phyloP scores from a whole-genome alignment of 257 asterid genomes.

The Galeopsis tetrahit region DNA sequence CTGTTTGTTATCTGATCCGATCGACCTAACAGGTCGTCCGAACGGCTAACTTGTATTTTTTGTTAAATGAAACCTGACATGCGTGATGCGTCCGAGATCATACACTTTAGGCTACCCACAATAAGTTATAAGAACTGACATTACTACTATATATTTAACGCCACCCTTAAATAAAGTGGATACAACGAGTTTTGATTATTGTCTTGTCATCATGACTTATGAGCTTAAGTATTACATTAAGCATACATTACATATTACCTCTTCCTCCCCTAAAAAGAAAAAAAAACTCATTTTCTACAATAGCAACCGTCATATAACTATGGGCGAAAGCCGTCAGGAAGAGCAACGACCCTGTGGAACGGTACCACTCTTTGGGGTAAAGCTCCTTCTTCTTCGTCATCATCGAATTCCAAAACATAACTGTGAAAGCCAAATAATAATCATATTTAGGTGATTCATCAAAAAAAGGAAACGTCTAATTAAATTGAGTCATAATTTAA shows the following conservation, averaged over 20 bases:
- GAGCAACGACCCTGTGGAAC: conserved; percentile 87
- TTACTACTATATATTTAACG: background rate
- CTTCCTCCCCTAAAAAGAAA: background rate
- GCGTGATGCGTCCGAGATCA: no score
- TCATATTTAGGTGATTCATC: background rate
- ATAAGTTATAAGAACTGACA: no score
- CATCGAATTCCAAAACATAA: conserved; percentile 86
- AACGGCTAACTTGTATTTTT: no score
- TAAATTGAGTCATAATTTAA: background rate
- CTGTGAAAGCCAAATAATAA: conserved; percentile 47
- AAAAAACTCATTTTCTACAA: conserved; percentile 17
- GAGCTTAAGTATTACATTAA: background rate
- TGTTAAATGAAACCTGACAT: no score
- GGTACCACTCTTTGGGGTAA: conserved; percentile 84
- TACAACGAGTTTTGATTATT: background rate
- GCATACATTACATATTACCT: conserved; percentile 6
- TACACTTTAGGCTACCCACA: no score
- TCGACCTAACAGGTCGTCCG: no score
- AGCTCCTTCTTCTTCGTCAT: conserved; percentile 93
- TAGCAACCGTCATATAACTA: conserved; percentile 38
- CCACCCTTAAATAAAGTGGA: conserved; percentile 8
- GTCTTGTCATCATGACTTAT: conserved; percentile 15
- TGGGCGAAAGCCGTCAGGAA: conserved; percentile 80
- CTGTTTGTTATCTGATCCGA: no score
- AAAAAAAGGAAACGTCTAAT: background rate